Conservation (phyloP, 106 monocot species). For the Apostasia shenzhenica region DNA sequence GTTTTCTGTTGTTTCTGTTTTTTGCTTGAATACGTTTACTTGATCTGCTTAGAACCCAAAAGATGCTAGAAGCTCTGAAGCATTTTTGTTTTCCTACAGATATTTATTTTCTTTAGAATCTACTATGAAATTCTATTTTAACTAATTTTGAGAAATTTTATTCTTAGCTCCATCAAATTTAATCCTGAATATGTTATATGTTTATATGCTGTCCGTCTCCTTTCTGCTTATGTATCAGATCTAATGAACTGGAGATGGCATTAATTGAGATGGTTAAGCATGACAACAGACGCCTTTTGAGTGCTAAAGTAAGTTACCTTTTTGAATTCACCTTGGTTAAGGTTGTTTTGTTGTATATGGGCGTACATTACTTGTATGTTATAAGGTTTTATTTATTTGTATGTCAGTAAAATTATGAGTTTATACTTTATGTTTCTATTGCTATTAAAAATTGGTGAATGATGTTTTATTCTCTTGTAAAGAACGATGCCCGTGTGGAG, state of each 20-base stretch:
- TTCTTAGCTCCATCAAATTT: neutral
- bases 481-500: too few relatives aligned
- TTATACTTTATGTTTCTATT: too few relatives aligned
- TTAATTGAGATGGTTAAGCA: constrained; percentile 99
- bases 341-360: neutral
- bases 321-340: too few relatives aligned
- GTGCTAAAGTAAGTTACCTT: constrained; percentile 50
- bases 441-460: too few relatives aligned
- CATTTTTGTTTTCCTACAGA: too few relatives aligned
- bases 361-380: neutral
- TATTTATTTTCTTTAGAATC: too few relatives aligned
- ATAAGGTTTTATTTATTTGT: neutral
- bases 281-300: constrained; percentile 82
- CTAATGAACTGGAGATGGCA: constrained; percentile 87
- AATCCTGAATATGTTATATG: neutral
- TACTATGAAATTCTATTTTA: neutral
- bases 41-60: too few relatives aligned
- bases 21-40: too few relatives aligned
- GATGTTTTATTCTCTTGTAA: too few relatives aligned
- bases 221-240: constrained; percentile 22
- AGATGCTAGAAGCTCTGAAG: too few relatives aligned
- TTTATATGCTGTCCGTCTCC: neutral
- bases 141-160: neutral
- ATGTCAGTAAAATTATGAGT: too few relatives aligned
- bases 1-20: too few relatives aligned